These are phyloP conservation scores for Stygiomarasmius scandens DNA, from an alignment of 1,284 basidiomycete genomes.

Conservation along the genomic window DNA sequence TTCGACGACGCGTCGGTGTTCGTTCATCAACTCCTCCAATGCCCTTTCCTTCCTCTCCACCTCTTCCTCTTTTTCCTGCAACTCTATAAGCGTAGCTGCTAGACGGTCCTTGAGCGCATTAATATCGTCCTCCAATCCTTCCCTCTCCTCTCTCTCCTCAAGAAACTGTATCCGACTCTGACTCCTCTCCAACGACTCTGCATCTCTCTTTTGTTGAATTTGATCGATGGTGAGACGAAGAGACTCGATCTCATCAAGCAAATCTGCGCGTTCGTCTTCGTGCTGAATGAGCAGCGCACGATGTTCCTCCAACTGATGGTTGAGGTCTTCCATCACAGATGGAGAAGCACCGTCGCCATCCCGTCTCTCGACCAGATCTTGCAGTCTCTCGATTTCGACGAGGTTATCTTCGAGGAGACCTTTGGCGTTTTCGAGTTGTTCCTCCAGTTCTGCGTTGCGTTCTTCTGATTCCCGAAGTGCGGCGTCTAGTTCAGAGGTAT, in stretches of 20 bases:
- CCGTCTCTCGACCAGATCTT: slow-evolving; percentile 61
- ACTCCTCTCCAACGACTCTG: slow-evolving; percentile 59
- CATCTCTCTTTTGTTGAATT: slow-evolving; percentile 59
- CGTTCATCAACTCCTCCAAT: slow-evolving; percentile 66
- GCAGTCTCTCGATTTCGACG: slow-evolving; percentile 72
- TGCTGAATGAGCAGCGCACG: slow-evolving; percentile 54
- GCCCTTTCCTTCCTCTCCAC: slow-evolving; percentile 74
- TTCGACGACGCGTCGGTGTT: slow-evolving; percentile 69
- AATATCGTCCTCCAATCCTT: slow-evolving; percentile 73
- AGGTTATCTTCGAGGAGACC: slow-evolving; percentile 75
- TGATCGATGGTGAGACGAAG: slow-evolving; percentile 73
- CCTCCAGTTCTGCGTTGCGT: slow-evolving; percentile 68
- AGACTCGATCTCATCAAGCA: slow-evolving; percentile 64
- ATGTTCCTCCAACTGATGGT: slow-evolving; percentile 68
- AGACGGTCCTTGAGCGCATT: slow-evolving; percentile 75
- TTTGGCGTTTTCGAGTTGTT: slow-evolving; percentile 67
- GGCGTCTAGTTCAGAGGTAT: slow-evolving; percentile 42
- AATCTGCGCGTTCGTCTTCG: slow-evolving; percentile 74
- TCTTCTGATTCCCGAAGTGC: slow-evolving; percentile 56
- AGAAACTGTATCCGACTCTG: slow-evolving; percentile 52
- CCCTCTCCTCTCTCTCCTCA: slow-evolving; percentile 70
- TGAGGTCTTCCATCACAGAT: slow-evolving; percentile 40
- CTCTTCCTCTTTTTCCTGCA: slow-evolving; percentile 83
- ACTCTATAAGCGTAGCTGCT: slow-evolving; percentile 76
- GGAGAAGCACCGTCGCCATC: slow-evolving; percentile 41